Percentiles rank a stretch among this genome's conserved stretches.
Conservation (phyloP, 257 asterid species). For the Solanum paucissectum region DNA sequence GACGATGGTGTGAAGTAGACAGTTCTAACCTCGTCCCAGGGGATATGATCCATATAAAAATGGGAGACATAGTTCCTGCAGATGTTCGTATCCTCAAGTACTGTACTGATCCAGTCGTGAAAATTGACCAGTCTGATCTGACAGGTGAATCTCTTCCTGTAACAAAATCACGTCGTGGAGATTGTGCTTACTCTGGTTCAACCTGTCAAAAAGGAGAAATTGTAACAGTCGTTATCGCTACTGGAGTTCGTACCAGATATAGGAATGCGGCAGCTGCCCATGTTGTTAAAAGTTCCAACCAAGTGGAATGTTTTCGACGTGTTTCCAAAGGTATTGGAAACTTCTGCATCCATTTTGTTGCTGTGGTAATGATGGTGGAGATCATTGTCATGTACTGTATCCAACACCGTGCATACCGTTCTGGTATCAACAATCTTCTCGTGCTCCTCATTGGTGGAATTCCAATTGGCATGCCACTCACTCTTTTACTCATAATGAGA, state of each 20-base stretch:
- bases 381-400: conserved; percentile 83
- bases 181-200: conserved; percentile 86
- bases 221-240: conserved; percentile 69
- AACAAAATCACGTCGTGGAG: conserved; percentile 72
- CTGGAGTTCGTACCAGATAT: conserved; percentile 88
- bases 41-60: conserved; percentile 63
- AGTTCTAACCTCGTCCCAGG: conserved; percentile 76
- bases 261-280: conserved; percentile 70
- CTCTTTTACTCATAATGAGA: conserved; percentile 84
- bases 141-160: conserved; percentile 94
- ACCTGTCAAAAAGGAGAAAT: conserved; percentile 86
- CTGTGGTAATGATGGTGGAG: conserved; percentile 77
- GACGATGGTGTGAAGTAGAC: conserved; percentile 72
- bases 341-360: conserved; percentile 84
- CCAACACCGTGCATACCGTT: conserved; percentile 70
- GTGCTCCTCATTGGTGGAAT: conserved; percentile 96
- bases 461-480: conserved; percentile 93
- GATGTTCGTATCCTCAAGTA: conserved; percentile 79
- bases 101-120: conserved; percentile 48
- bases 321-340: conserved; percentile 88
- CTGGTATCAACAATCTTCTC: conserved; percentile 89
- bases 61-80: conserved; percentile 85
- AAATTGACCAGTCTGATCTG: conserved; percentile 93
- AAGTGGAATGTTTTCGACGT: conserved; percentile 90
- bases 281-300: conserved; percentile 75